These are phyloP conservation scores for Climacium dendroides DNA, from an alignment of 225 moss, liverwort and hornwort genomes.

Conservation along the genomic window DNA sequence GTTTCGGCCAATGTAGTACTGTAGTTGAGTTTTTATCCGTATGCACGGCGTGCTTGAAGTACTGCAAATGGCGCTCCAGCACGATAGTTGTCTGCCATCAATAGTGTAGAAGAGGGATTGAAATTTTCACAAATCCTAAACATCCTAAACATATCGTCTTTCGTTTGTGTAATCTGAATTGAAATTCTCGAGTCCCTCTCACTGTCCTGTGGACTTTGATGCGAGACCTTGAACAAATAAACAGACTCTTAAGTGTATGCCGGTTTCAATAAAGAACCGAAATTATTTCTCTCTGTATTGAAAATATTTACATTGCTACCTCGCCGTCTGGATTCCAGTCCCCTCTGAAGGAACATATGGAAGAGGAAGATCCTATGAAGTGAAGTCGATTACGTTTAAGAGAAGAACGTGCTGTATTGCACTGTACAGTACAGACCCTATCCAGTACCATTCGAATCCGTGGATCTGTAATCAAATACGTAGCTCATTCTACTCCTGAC, in stretches of 20 bases:
- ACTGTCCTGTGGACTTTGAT: neutral
- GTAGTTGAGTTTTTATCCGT: neutral
- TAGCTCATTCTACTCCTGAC: no score
- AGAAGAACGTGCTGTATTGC: neutral
- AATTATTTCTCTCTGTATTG: neutral
- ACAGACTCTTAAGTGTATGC: neutral
- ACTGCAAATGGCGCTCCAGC: neutral
- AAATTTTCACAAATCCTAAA: neutral
- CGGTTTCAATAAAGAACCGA: neutral
- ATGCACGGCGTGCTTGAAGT: neutral
- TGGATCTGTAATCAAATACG: no score
- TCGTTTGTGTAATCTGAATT: neutral
- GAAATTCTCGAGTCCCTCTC: neutral
- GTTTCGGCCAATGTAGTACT: neutral
- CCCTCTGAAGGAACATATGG: neutral
- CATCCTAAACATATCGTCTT: neutral
- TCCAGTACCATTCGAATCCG: neutral
- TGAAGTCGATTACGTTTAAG: neutral
- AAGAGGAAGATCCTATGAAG: neutral
- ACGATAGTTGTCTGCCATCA: neutral
- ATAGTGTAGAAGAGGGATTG: neutral
- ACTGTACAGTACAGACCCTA: no score
- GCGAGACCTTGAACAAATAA: neutral
- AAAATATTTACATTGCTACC: neutral
- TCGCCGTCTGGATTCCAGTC: neutral